A percentile compares a stretch with the other conserved stretches of the same genome.
Conservation (phyloP, 2,329 filamentous ascomycete genomes). For the Botrytis pseudocinerea region DNA sequence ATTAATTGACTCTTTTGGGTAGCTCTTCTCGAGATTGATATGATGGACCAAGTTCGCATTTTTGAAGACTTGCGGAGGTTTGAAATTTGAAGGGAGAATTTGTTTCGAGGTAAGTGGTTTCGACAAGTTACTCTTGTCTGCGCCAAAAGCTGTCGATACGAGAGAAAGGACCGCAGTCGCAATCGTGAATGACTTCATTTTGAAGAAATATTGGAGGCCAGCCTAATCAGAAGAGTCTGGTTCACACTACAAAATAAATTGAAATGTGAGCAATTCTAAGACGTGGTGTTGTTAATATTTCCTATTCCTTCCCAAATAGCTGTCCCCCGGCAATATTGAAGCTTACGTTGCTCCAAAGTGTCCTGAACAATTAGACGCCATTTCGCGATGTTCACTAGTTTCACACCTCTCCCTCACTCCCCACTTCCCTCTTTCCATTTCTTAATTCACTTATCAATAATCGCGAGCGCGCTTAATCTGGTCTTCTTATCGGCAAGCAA, state of each 20-base stretch:
- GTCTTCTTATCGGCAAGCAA: background rate
- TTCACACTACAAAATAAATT: background rate
- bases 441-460: background rate
- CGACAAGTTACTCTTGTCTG: slow-evolving; percentile 37
- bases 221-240: background rate
- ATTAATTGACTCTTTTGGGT: slow-evolving; percentile 86
- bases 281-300: slow-evolving; percentile 10
- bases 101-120: slow-evolving; percentile 55
- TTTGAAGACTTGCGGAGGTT: slow-evolving; percentile 87
- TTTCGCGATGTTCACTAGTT: slow-evolving; percentile 10
- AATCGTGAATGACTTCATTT: slow-evolving; percentile 45
- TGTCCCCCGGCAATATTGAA: slow-evolving; percentile 25
- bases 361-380: slow-evolving; percentile 26
- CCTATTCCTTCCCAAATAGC: slow-evolving; percentile 9
- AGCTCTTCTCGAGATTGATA: slow-evolving; percentile 91
- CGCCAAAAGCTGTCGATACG: slow-evolving; percentile 37
- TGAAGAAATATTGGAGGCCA: slow-evolving; percentile 28
- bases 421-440: background rate
- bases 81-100: slow-evolving; percentile 67
- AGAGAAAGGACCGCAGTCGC: slow-evolving; percentile 61
- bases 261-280: background rate
- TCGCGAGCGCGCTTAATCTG: background rate
- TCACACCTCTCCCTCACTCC: slow-evolving; percentile 15
- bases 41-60: slow-evolving; percentile 89
- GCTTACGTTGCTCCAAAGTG: slow-evolving; percentile 36